Percentiles rank a stretch among this genome's conserved stretches.
Conservation (phyloP, 257 asterid genomes). For the Hygrophila difformis region DNA sequence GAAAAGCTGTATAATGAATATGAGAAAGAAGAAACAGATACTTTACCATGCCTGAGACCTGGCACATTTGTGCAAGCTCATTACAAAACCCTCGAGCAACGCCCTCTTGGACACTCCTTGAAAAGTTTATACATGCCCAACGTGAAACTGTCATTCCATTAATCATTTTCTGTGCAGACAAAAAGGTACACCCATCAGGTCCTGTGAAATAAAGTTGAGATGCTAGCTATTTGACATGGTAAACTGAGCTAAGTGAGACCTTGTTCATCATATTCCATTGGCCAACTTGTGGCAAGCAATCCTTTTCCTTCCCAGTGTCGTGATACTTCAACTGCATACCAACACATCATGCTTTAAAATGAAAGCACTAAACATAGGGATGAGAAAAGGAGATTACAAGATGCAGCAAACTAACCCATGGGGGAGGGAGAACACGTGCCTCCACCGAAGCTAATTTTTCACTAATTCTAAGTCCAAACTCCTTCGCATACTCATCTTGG, state of each 20-base stretch:
- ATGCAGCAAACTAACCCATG: slow-evolving; percentile 65
- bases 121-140: slow-evolving; percentile 98
- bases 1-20: not conserved
- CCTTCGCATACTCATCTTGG: slow-evolving; percentile 89
- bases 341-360: slow-evolving; percentile 11
- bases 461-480: slow-evolving; percentile 84
- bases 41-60: slow-evolving; percentile 95
- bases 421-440: slow-evolving; percentile 98
- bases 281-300: slow-evolving; percentile 96
- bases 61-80: slow-evolving; percentile 97
- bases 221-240: not conserved
- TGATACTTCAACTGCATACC: slow-evolving; percentile 75
- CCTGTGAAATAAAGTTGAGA: not conserved
- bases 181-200: not conserved
- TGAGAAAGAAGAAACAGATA: slow-evolving; percentile 1
- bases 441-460: slow-evolving; percentile 83
- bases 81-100: slow-evolving; percentile 95
- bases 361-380: not conserved
- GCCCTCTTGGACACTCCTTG: slow-evolving; percentile 88
- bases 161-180: slow-evolving; percentile 74
- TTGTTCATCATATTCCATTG: slow-evolving; percentile 99
- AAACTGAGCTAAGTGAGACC: slow-evolving; percentile 30
- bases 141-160: slow-evolving; percentile 95
- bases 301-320: slow-evolving; percentile 90
- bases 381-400: not conserved